Evolutionary conservation across 768 basidiomycete species (phyloP), one percentile per base, ranked within the genome.

Genomic region (Cyclocybe aegerita): DNA sequence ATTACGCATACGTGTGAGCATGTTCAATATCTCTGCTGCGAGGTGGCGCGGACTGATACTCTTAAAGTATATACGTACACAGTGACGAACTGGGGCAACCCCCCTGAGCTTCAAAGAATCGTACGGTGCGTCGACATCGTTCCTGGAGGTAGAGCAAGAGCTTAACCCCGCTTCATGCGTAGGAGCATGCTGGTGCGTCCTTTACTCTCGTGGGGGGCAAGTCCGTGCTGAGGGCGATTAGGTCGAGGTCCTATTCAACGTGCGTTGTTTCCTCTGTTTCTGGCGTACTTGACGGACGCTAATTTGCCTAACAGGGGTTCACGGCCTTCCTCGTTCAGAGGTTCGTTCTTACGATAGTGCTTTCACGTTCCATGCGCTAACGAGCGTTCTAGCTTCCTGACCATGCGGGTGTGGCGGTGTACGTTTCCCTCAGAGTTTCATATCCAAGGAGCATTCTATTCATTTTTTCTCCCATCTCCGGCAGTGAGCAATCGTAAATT

Each of bases 1-100:
- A 80, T 85, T 50, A 72, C 77, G 0, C 80, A 84, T 52, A 70
- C 74, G 3, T 61, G 82, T 76, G 58, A 44, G 68, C 57, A 1
- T 14, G 9, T 4, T 42, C 49, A 38, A 36, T 41, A 39, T 10
- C 11, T 16, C 6, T 10, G 15, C 16, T 32, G 9, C 43, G 47
- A 7, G 46, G n/a, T 10, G 9, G 9, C 35, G 36, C 4, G 11
- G 11, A 11, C 11, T 37, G 15, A 16, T 30, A 12, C 9, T 12
- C 34, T 45, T 37, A 17, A 33, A 65, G 64, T 65, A 7, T 65
- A 65, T 38, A 49, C 43, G 8, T 65, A 65, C 46, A 48, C 54
- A 1, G 39, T 65, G 30, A 57, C 59, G 9, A 42, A 54, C 36
- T 65, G 64, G 64, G 61, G 62, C 14, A 54, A 55, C 16, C 43